Conservation (phyloP, 2,329 filamentous ascomycete species). For the Neoascochyta sp. region DNA sequence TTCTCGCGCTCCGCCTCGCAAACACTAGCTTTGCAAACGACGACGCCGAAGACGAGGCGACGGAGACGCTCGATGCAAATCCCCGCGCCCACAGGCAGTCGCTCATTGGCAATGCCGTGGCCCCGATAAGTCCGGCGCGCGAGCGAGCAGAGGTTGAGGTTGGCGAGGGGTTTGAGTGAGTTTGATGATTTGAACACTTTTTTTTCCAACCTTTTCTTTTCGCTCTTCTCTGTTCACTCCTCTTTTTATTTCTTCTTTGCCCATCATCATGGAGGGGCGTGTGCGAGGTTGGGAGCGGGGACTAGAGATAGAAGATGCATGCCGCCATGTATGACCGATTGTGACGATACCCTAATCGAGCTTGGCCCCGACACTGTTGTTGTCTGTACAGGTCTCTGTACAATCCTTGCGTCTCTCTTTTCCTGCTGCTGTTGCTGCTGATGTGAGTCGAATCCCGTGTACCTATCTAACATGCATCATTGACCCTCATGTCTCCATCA, state of each 20-base stretch:
- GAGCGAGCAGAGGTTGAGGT: conserved; percentile 23
- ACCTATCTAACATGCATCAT: too few species aligned
- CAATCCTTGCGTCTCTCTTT: too few species aligned
- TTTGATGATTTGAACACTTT: too few species aligned
- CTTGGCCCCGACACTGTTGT: neutral
- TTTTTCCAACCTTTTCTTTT: conserved; percentile 1
- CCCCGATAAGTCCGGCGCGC: conserved; percentile 27
- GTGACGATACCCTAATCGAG: too few species aligned
- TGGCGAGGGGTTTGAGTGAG: conserved; percentile 32
- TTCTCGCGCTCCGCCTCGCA: conserved; percentile 42
- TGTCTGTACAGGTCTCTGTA: neutral
- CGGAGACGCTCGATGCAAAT: conserved; percentile 35
- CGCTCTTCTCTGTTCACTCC: neutral
- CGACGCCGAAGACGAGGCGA: conserved; percentile 38
- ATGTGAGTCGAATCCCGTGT: too few species aligned
- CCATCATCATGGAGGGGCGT: neutral
- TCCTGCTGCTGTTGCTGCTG: too few species aligned
- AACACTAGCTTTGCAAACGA: conserved; percentile 38
- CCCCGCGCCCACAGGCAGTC: conserved; percentile 43
- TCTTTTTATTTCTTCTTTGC: neutral
- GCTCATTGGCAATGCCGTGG: conserved; percentile 33
- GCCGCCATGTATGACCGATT: too few species aligned
- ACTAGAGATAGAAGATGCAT: too few species aligned
- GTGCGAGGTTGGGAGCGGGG: too few species aligned
- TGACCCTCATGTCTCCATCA: too few species aligned